These are phyloP conservation scores for Trebouxia sp. DNA, from an alignment of 139 green algal genomes.

Conservation along the genomic window DNA sequence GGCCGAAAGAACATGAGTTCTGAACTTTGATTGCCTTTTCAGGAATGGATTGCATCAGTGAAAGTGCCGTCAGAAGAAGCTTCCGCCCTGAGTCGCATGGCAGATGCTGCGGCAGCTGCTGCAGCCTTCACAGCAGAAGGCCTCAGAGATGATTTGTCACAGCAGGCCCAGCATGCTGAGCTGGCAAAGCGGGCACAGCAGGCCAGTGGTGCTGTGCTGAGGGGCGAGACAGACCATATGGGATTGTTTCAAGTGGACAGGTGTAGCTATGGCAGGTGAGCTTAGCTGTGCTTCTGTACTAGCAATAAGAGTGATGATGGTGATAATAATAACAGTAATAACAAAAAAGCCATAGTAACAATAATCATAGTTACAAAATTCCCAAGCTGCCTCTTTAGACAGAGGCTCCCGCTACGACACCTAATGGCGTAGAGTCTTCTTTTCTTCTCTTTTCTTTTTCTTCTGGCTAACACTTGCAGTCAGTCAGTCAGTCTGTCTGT, in stretches of 20 bases:
- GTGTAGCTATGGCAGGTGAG: constrained; percentile 1
- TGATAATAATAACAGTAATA: too few relatives aligned
- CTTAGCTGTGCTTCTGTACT: too few relatives aligned
- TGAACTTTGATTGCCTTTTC: neutral
- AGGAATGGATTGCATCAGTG: constrained; percentile 12
- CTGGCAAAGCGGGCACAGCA: constrained; percentile 19
- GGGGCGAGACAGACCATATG: neutral
- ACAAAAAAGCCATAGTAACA: too few relatives aligned
- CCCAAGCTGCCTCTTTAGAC: too few relatives aligned
- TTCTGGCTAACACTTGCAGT: too few relatives aligned
- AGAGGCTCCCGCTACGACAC: too few relatives aligned
- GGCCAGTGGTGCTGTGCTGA: constrained; percentile 1
- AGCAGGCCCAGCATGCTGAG: constrained; percentile 20
- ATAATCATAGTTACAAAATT: too few relatives aligned
- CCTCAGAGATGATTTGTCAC: neutral
- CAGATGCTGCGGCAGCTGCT: constrained; percentile 13
- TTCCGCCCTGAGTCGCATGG: neutral
- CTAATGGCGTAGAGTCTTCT: too few relatives aligned
- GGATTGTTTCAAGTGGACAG: neutral
- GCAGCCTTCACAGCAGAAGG: constrained; percentile 15
- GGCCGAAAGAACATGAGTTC: too few relatives aligned
- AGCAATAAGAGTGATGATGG: too few relatives aligned
- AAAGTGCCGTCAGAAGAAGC: constrained; percentile 6
- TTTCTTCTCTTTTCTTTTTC: too few relatives aligned
- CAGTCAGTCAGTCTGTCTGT: too few relatives aligned